A percentile compares a stretch with the other conserved stretches of the same genome.
Evolutionary conservation across 257 asterid genomes (phyloP).

Genomic region (Solanum tarapatanum): DNA sequence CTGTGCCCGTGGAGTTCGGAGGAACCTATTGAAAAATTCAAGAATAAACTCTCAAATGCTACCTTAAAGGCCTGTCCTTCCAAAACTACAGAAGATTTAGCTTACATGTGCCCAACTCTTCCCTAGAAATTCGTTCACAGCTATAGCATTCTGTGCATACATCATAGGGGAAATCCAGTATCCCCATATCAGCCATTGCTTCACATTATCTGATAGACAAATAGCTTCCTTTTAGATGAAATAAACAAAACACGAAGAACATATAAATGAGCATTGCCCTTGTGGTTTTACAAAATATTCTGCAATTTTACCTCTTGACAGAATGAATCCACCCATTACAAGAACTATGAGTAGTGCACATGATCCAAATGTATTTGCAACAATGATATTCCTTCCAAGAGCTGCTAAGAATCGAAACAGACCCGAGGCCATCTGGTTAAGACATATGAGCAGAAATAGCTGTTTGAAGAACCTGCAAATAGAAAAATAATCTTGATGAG

Average conservation of each 20-base stretch:
- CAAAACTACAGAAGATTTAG: background rate
- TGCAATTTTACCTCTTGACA: conserved; percentile 48
- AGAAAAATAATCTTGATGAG: background rate
- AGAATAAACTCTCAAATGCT: background rate
- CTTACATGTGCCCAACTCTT: conserved; percentile 81
- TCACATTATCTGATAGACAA: conserved; percentile 27
- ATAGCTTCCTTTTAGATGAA: background rate
- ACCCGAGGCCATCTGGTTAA: conserved; percentile 3
- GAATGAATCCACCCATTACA: conserved; percentile 23
- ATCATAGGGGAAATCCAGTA: conserved; percentile 76
- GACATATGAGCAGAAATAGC: background rate
- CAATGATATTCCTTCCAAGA: conserved; percentile 6
- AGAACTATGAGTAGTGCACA: conserved; percentile 3
- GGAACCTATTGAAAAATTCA: conserved; percentile 23
- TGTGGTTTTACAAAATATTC: background rate
- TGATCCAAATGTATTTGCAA: conserved; percentile 11
- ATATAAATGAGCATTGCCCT: background rate
- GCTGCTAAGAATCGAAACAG: conserved; percentile 8
- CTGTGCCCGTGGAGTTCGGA: conserved; percentile 34
- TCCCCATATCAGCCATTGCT: conserved; percentile 72
- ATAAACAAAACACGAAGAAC: background rate
- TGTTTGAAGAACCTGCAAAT: conserved; percentile 9
- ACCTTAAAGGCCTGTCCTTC: background rate
- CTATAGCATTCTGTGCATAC: conserved; percentile 69
- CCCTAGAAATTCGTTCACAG: conserved; percentile 73